Percentiles rank a stretch among this genome's conserved stretches.
These are phyloP conservation scores for Penicillium turbatum DNA, from an alignment of 495 filamentous ascomycete genomes.

Conservation along the genomic window DNA sequence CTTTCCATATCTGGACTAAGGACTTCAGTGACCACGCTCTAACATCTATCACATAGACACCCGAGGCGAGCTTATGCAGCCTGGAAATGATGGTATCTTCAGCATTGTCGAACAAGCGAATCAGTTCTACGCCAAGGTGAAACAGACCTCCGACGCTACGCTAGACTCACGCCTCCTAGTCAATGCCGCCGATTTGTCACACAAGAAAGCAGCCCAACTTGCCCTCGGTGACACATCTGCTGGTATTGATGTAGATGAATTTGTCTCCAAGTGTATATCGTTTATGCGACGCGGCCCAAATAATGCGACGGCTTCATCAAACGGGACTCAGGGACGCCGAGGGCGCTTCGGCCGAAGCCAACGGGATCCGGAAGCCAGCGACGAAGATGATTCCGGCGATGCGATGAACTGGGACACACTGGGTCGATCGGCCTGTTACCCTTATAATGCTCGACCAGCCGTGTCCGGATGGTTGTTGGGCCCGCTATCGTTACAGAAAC, in stretches of 20 bases:
- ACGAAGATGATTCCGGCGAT: slow-evolving; percentile 61
- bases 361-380: slow-evolving; percentile 45
- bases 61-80: slow-evolving; percentile 59
- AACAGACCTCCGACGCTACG: slow-evolving; percentile 88
- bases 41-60: slow-evolving; percentile 47
- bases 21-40: not conserved
- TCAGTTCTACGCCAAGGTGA: slow-evolving; percentile 61
- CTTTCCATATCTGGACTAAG: not conserved
- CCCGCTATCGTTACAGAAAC: slow-evolving; percentile 84
- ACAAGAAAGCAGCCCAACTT: slow-evolving; percentile 66
- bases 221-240: slow-evolving; percentile 63
- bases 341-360: slow-evolving; percentile 28
- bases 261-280: slow-evolving; percentile 82
- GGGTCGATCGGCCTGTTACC: slow-evolving; percentile 69
- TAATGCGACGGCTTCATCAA: slow-evolving; percentile 16
- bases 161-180: slow-evolving; percentile 85
- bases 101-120: slow-evolving; percentile 63
- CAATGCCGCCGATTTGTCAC: slow-evolving; percentile 67
- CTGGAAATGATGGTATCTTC: slow-evolving; percentile 56
- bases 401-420: slow-evolving; percentile 85
- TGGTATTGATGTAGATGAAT: slow-evolving; percentile 87
- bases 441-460: slow-evolving; percentile 65
- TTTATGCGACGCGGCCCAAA: slow-evolving; percentile 69
- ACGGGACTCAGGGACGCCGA: slow-evolving; percentile 32
- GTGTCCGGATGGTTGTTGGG: slow-evolving; percentile 84